Conservation (phyloP, 495 filamentous ascomycete genomes). For the Tuber indicum region DNA sequence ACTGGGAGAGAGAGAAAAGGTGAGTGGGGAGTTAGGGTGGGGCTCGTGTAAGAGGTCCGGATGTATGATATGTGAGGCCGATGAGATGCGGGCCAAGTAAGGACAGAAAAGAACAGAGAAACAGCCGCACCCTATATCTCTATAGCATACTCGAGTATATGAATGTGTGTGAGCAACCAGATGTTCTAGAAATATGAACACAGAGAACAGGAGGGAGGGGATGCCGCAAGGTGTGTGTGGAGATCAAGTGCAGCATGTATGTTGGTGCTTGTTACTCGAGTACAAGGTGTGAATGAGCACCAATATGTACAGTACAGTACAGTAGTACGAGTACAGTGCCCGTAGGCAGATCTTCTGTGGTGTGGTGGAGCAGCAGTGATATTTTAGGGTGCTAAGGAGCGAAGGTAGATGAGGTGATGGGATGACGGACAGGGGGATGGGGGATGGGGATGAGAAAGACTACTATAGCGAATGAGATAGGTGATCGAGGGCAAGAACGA, state of each 20-base stretch:
- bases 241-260: not conserved
- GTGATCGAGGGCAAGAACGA: not conserved
- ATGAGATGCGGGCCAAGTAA: not conserved
- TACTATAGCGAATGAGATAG: not conserved
- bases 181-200: not conserved
- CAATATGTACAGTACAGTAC: not conserved
- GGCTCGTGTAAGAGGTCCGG: slow-evolving; percentile 10
- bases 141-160: not conserved
- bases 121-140: not conserved
- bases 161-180: not conserved
- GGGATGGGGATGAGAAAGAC: not conserved
- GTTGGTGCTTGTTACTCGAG: not conserved
- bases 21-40: slow-evolving; percentile 14
- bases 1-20: slow-evolving; percentile 12
- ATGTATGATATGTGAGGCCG: not conserved
- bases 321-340: not conserved
- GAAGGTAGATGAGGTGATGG: not conserved
- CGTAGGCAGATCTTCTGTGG: not conserved
- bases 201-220: not conserved
- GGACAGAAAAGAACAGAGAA: not conserved
- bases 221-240: not conserved
- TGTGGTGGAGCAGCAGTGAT: not conserved
- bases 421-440: not conserved
- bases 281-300: not conserved
- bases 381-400: not conserved